Evolutionary conservation across 208 protist genomes (phyloP), one percentile per base, ranked within the genome.

Genomic region (Borovskyia barvae): DNA sequence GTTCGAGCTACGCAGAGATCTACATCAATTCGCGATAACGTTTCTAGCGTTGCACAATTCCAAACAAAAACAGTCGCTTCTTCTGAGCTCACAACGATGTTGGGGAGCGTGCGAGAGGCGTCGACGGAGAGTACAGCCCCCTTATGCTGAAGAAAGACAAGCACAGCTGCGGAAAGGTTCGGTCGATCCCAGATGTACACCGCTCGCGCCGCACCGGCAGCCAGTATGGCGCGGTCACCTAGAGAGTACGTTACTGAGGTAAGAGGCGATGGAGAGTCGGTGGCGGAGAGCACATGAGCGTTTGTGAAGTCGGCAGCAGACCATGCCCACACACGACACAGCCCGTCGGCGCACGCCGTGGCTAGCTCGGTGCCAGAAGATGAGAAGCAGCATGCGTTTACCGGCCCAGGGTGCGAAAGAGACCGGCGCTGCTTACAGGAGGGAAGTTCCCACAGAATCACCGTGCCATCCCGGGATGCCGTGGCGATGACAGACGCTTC

Each of bases 321-420:
- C 61, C 52, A 59, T 1, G 51, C 48, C 61, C 61, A 77, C n/a
- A 71, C 61, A 6, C 71, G 49, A 35, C 71, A 77, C 35, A 67
- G 36, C 9, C 59, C 52, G 50, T 72, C 71, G 15, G 53, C 46
- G 37, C 71, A 77, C 32, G 41, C 57, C n/a, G 71, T 68, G 24
- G 66, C 52, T 28, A 77, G 22, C 46, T 68, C 33, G 2, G 19
- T n/a, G 5, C 52, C 56, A 17, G 15, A 14, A 2, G 55, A 17
- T 11, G 33, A 58, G 48, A 77, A 77, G 43, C 52, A 53, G 45
- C 71, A 77, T 14, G 62, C 46, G 22, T 59, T 39, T 2, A 72
- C 64, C 14, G 46, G 33, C 33, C 47, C 19, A 8, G 64, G 71
- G 58, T 77, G 71, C 25, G 64, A 26, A 3, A 77, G 47, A n/a